These are phyloP conservation scores for Talaromyces thailandensis DNA, from an alignment of 495 filamentous ascomycete genomes.

Conservation along the genomic window DNA sequence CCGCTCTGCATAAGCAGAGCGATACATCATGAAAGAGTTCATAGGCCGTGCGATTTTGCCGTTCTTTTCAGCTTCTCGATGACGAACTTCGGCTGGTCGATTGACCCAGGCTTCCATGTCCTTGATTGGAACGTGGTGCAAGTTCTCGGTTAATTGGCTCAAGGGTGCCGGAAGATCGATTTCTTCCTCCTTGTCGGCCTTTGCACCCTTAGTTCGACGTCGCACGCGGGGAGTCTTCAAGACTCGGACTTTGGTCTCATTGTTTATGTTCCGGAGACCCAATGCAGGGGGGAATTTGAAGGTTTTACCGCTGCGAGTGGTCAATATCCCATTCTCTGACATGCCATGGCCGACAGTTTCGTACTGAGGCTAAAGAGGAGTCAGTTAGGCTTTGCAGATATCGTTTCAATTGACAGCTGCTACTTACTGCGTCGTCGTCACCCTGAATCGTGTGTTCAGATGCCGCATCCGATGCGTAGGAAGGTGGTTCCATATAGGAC, in stretches of 20 bases:
- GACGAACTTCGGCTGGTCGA: constrained; percentile 55
- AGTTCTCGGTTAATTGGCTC: constrained; percentile 65
- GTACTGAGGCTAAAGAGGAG: not conserved
- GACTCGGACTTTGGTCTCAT: constrained; percentile 17
- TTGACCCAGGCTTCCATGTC: constrained; percentile 82
- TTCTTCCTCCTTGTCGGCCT: constrained; percentile 44
- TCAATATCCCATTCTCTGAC: not conserved
- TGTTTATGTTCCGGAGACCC: not conserved
- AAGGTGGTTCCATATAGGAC: not conserved
- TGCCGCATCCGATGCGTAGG: not conserved
- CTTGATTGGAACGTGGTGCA: constrained; percentile 52
- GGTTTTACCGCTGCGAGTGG: not conserved
- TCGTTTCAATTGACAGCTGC: not conserved
- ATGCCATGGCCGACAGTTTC: not conserved
- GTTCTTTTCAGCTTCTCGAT: constrained; percentile 56
- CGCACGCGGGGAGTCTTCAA: constrained; percentile 25
- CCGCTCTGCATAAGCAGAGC: constrained; percentile 82
- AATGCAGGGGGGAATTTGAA: constrained; percentile 2
- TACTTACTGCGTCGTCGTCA: constrained; percentile 2
- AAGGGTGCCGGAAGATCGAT: constrained; percentile 57
- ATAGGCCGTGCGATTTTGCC: constrained; percentile 86
- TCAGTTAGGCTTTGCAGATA: not conserved
- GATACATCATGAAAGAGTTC: constrained; percentile 98
- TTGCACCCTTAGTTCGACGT: constrained; percentile 22
- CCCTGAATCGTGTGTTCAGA: not conserved